Percentiles rank a stretch among this genome's conserved stretches.
Evolutionary conservation across 73 alveolate species (phyloP).

Genomic region (Halteria grandinella): DNA sequence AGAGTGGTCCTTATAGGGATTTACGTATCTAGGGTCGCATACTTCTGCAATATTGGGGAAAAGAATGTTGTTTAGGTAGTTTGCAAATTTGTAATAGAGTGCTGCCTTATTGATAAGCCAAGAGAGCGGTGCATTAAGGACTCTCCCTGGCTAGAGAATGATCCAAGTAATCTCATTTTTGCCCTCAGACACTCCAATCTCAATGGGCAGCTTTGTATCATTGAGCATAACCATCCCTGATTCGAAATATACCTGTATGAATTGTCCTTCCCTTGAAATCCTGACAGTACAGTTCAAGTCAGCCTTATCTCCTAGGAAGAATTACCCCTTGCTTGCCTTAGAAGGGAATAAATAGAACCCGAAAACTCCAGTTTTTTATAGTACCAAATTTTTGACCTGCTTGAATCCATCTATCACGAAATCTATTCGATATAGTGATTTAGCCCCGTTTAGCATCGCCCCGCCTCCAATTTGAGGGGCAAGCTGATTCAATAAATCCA

Average conservation of each 20-base stretch:
- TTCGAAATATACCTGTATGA: constrained; percentile 13
- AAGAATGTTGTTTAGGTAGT: no score
- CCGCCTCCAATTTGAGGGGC: no score
- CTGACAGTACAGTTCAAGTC: constrained; percentile 21
- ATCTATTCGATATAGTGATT: neutral
- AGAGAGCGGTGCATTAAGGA: no score
- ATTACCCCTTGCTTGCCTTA: constrained; percentile 20
- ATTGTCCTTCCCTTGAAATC: constrained; percentile 1
- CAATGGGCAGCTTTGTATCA: neutral
- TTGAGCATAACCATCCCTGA: constrained; percentile 5
- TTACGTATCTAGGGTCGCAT: constrained; percentile 10
- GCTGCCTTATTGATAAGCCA: no score
- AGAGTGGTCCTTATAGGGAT: neutral
- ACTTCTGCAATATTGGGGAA: neutral
- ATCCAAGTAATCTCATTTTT: neutral
- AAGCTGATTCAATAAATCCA: no score
- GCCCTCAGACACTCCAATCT: neutral
- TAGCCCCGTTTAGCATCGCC: no score
- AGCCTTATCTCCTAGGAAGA: neutral
- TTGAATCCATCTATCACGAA: constrained; percentile 13
- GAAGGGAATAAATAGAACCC: constrained; percentile 18
- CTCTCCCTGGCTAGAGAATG: no score
- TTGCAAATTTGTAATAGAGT: no score
- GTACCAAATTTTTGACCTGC: constrained; percentile 1
- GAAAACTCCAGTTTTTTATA: constrained; percentile 16